Evolutionary conservation across 2,329 filamentous ascomycete genomes (phyloP), one percentile per base, ranked within the genome.

Genomic region (Hypoxylon rubiginosum): DNA sequence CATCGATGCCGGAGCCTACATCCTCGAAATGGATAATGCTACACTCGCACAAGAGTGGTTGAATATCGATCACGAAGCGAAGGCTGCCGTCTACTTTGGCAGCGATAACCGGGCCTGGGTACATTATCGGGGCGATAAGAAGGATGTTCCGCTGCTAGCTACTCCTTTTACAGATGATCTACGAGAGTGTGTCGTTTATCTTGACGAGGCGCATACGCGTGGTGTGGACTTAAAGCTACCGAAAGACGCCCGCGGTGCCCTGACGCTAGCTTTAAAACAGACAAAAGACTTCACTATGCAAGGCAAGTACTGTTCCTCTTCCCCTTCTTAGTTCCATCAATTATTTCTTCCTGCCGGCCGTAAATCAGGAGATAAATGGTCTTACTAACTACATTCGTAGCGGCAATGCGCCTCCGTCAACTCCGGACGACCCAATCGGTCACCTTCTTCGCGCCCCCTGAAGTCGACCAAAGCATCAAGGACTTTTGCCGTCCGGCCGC

Each of bases 351-450:
- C 26, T 28, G 7, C 19, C 21, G 11, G 15, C 9, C n/a, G 7
- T 11, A 41, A 6, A 0, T 30, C 9, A 3, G 39, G 21, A 30
- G 26, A 2, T 8, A 15, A 30, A 19, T 46, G 26, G 13, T 55
- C 30, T 30, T 43, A 3, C 53, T 62, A 62, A 66, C 43, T 36
- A 19, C 17, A 36, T 41, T 4, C 1, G 24, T 64, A 87, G 89
- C 89, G 53, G 88, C 89, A 0, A 92, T 92, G 89, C 80, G 90
- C 60, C 75, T 92, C 0, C 82, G 90, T 1, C 85, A 90, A 49
- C 78, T 92, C 0, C 79, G 77, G 0, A 79, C 82, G 0, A 85
- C 85, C 0, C 88, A 91, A 60, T 85, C 84, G 0, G 74, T 91
- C 0, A 76, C 78, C 7, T 86, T 90, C 52, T 82, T 88, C 19